Base-by-base conservation (phyloP, 495 filamentous ascomycete genomes). In the Aspergillus funiculosus region DNA sequence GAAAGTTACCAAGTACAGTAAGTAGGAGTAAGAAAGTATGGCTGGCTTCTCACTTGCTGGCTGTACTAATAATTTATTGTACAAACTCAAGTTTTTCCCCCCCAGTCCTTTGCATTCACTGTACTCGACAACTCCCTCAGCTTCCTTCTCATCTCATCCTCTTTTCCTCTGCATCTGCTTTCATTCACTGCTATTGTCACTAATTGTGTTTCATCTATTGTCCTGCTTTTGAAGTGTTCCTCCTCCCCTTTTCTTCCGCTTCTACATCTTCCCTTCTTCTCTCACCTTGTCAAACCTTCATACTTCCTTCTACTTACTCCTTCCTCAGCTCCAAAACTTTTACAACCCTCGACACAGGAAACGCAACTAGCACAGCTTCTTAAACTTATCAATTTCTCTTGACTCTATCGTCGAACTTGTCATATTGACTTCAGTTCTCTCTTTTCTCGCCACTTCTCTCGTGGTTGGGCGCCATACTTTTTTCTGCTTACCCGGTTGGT, bases 31-130 rank as follows among this genome's bases (percentile, higher is more conserved):
- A 34, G 30, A 37, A 46, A n/a, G n/a, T n/a, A n/a, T n/a, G n/a
- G n/a, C n/a, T 31, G 38, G 39, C 46, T 49, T 51, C 46, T 46
- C 32, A 44, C 43, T 47, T 29, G 51, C 41, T 27, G 50, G 53
- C 39, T 48, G 50, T 40, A 53, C 52, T 51, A 19, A 10, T 21
- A 19, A 21, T 26, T 40, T 26, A 15, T 39, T 24, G 45, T 59
- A 57, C 57, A 64, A 60, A 66, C 55, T 62, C 50, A 56, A 59
- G 50, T 57, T 45, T 54, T 47, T 40, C 53, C 41, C 38, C 6
- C 41, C 43, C 48, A 47, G 18, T 20, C 34, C 29, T 52, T 46
- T 49, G 34, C 54, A 49, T 67, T 42, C 54, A 44, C 40, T 32
- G 52, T 42, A 24, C 62, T 61, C 36, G 60, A 59, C 36, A 63